phyloP scores from a whole-genome alignment of 768 basidiomycete genomes.

The Boletus subcaerulescens region DNA sequence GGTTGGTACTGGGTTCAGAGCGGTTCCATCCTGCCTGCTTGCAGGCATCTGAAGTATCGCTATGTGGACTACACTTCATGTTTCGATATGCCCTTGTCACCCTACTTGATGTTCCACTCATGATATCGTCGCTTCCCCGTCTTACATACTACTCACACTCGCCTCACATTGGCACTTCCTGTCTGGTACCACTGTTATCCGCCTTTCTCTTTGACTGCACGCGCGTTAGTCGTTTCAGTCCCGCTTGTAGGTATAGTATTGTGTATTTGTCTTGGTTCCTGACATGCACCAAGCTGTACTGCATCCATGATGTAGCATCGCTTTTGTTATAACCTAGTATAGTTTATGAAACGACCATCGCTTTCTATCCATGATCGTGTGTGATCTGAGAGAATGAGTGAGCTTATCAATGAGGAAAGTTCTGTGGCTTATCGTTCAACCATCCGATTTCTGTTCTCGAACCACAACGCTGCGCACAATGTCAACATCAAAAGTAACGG shows the following conservation, averaged over 20 bases:
- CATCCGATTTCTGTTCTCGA: not conserved
- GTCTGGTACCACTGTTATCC: constrained; percentile 22
- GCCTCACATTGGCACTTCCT: constrained; percentile 15
- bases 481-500: constrained; percentile 10
- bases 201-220: constrained; percentile 25
- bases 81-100: constrained; percentile 27
- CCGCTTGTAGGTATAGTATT: constrained; percentile 32
- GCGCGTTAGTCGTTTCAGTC: constrained; percentile 24
- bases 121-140: not conserved
- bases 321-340: constrained; percentile 26
- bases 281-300: constrained; percentile 32
- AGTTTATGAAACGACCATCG: constrained; percentile 24
- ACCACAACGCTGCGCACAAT: constrained; percentile 15
- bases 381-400: not conserved
- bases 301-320: constrained; percentile 32
- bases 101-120: constrained; percentile 1
- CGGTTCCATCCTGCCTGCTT: constrained; percentile 21
- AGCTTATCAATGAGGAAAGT: constrained; percentile 8
- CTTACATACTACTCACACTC: constrained; percentile 14
- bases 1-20: constrained; percentile 12
- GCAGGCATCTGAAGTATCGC: constrained; percentile 22
- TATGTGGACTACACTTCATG: constrained; percentile 15
- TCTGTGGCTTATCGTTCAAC: not conserved
- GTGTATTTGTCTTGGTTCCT: constrained; percentile 25
- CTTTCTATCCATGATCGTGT: not conserved